Conservation (phyloP, 768 basidiomycete species). For the Agrocybe chaxingu region DNA sequence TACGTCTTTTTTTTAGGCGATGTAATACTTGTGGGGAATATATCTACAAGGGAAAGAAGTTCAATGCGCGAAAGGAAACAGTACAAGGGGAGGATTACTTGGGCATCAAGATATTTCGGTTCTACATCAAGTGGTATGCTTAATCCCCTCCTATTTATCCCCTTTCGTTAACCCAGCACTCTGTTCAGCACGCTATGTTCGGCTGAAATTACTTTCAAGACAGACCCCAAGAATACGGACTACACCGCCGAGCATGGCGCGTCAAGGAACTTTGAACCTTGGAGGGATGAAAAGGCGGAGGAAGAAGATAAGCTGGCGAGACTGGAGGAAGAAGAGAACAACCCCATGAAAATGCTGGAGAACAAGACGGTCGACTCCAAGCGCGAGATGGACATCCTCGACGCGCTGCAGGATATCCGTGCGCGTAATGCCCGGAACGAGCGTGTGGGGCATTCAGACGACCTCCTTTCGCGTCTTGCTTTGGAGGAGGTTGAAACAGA, state of each 20-base stretch:
- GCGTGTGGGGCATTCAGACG: conserved; percentile 71
- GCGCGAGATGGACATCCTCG: conserved; percentile 97
- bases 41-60: conserved; percentile 99
- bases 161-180: conserved; percentile 12
- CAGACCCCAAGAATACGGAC: conserved; percentile 97
- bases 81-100: conserved; percentile 97
- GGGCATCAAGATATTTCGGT: conserved; percentile 95
- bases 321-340: conserved; percentile 89
- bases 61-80: conserved; percentile 98
- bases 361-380: conserved; percentile 90
- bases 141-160: not conserved
- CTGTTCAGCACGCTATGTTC: conserved; percentile 81
- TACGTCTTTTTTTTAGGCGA: conserved; percentile 49
- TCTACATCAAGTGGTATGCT: conserved; percentile 86
- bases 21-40: conserved; percentile 98
- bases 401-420: conserved; percentile 90
- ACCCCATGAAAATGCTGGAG: conserved; percentile 97
- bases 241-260: conserved; percentile 95
- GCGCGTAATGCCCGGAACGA: conserved; percentile 88
- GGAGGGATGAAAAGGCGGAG: conserved; percentile 78
- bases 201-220: conserved; percentile 99
- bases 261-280: conserved; percentile 96
- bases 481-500: conserved; percentile 73
- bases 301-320: conserved; percentile 84
- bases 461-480: conserved; percentile 60